Conservation (phyloP, 2,329 filamentous ascomycete genomes). For the Neurospora sp. region DNA sequence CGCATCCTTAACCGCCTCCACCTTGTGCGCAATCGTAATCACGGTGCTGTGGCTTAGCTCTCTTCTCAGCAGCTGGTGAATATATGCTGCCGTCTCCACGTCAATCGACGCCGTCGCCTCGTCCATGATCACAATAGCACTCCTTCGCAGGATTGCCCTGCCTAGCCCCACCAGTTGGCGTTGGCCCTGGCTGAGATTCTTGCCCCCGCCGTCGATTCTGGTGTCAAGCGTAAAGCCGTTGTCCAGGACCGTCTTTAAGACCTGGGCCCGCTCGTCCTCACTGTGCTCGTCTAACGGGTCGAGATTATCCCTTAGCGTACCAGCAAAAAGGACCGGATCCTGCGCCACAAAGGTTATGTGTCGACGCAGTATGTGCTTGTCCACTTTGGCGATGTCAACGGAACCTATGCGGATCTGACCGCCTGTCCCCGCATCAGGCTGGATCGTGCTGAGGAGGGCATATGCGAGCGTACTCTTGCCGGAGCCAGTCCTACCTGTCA, state of each 20-base stretch:
- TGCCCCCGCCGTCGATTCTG: slow-evolving; percentile 48
- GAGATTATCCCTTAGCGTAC: slow-evolving; percentile 52
- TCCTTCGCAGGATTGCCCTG: slow-evolving; percentile 48
- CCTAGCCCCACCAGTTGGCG: slow-evolving; percentile 53
- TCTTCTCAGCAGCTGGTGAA: slow-evolving; percentile 47
- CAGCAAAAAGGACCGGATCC: slow-evolving; percentile 52
- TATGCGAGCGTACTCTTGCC: slow-evolving; percentile 73
- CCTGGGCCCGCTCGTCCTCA: slow-evolving; percentile 37
- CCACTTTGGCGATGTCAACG: slow-evolving; percentile 40
- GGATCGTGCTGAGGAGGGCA: slow-evolving; percentile 46
- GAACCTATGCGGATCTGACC: slow-evolving; percentile 46
- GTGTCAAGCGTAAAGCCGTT: slow-evolving; percentile 33
- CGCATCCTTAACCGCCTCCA: slow-evolving; percentile 52
- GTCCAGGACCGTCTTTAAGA: slow-evolving; percentile 52
- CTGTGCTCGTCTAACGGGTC: slow-evolving; percentile 55
- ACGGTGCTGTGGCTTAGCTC: slow-evolving; percentile 49
- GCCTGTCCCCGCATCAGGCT: slow-evolving; percentile 29
- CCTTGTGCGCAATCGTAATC: slow-evolving; percentile 56
- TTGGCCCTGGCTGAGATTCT: slow-evolving; percentile 54
- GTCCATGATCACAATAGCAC: slow-evolving; percentile 53
- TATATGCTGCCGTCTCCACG: slow-evolving; percentile 44
- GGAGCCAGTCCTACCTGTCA: slow-evolving; percentile 76
- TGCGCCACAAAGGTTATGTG: slow-evolving; percentile 55
- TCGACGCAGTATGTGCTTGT: slow-evolving; percentile 46
- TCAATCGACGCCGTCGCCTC: slow-evolving; percentile 58